phyloP scores from a whole-genome alignment of 495 filamentous ascomycete genomes.

The Penicillium psychrofluorescens region DNA sequence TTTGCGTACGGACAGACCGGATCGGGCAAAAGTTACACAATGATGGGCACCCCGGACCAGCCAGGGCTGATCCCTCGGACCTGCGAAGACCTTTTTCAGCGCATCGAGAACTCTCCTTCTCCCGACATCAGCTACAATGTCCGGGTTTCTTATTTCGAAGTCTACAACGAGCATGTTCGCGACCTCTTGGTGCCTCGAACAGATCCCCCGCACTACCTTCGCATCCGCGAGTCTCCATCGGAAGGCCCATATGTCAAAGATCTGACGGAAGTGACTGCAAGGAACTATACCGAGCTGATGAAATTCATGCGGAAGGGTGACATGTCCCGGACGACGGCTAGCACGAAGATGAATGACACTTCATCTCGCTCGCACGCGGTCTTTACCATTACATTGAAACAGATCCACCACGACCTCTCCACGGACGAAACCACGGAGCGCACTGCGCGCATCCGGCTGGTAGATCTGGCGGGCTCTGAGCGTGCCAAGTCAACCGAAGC shows the following conservation, averaged over 20 bases:
- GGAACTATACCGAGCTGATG: constrained; percentile 74
- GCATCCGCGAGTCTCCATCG: constrained; percentile 89
- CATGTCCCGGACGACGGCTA: constrained; percentile 78
- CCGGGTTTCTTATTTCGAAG: constrained; percentile 96
- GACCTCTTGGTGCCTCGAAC: constrained; percentile 77
- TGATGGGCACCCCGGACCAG: constrained; percentile 90
- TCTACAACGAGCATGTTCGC: constrained; percentile 98
- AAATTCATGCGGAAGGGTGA: constrained; percentile 88
- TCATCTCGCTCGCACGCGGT: constrained; percentile 91
- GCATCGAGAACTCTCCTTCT: constrained; percentile 76
- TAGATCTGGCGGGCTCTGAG: constrained; percentile 93
- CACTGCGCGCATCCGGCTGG: constrained; percentile 84
- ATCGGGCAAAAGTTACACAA: constrained; percentile 96
- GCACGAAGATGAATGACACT: constrained; percentile 99
- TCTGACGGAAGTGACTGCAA: constrained; percentile 83
- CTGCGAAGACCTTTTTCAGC: constrained; percentile 91
- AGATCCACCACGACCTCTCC: constrained; percentile 89
- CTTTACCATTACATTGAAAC: constrained; percentile 95
- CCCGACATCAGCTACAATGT: constrained; percentile 94
- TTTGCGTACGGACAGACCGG: constrained; percentile 99
- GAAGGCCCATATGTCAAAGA: constrained; percentile 99
- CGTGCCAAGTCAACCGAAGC: constrained; percentile 94
- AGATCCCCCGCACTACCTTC: constrained; percentile 83
- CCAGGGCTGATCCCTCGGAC: constrained; percentile 95
- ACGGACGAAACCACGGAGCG: constrained; percentile 95